Evolutionary conservation across 106 monocot genomes (phyloP), one percentile per base, ranked within the genome.

Genomic region (Allium fistulosum): DNA sequence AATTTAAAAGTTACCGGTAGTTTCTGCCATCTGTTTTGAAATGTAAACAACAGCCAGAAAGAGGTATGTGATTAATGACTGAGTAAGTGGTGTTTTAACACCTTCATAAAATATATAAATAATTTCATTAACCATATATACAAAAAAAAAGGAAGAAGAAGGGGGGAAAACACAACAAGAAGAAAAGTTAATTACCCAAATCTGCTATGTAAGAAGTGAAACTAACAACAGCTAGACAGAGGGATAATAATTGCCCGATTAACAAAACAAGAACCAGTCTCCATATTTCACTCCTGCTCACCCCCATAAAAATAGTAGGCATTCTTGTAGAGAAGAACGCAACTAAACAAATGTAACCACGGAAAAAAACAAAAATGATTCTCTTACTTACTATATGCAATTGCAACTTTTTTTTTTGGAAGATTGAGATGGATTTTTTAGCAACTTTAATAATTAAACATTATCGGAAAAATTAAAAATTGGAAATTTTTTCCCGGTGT

Each of bases 161-260:
- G 22, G 22, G 22, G 22, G 1, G 1, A 22, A 22, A 22, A 22
- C 22, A 22, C 22, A 22, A 22, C 0, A 22, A 22, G 22, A 22
- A 22, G 22, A 22, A 22, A 1, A 22, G 22, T 22, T 22, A 22
- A 22, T 61, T 74, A 88, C 92, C 88, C 48, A 76, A 66, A 50
- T 71, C 16, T 22, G 92, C 92, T 46, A 92, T 76, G 11, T 77
- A 68, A 68, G 91, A 71, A 48, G 84, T 76, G 80, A 92, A 92
- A 74, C 80, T 85, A 10, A 69, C 7, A 48, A 73, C 66, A 17
- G 88, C 88, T 9, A 88, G 17, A 53, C 55, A 73, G 51, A 88
- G 70, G 11, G 92, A 85, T 4, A 85, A 61, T 37, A 92, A 10
- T 78, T 92, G 92, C 4, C 88, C 92, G 26, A 92, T 53, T 18